Conservation (phyloP, 1,284 basidiomycete species). For the Peniophora sp. region DNA sequence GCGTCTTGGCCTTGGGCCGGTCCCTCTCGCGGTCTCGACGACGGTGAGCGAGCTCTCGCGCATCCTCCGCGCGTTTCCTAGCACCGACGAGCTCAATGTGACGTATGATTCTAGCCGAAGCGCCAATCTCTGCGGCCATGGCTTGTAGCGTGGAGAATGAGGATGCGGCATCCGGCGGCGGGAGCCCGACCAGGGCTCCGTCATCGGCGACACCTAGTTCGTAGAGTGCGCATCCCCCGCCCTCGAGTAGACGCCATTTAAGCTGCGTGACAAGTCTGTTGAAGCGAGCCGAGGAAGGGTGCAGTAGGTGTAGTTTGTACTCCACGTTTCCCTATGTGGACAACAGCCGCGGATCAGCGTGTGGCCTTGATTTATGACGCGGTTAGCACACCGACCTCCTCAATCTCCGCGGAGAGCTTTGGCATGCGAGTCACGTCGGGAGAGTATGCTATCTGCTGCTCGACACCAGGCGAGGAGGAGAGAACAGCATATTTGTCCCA, state of each 20-base stretch:
- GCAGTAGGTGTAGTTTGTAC: constrained; percentile 77
- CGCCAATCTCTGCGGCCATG: constrained; percentile 91
- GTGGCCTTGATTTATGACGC: constrained; percentile 6
- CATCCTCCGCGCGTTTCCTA: constrained; percentile 3
- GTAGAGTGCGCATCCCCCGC: constrained; percentile 87
- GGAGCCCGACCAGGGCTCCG: constrained; percentile 77
- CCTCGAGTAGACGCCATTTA: constrained; percentile 90
- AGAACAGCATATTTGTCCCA: constrained; percentile 60
- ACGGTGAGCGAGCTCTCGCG: constrained; percentile 23
- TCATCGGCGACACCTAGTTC: constrained; percentile 87
- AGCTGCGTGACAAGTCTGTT: constrained; percentile 84
- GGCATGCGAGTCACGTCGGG: constrained; percentile 27
- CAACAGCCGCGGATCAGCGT: constrained; percentile 1
- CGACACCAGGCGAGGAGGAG: constrained; percentile 35
- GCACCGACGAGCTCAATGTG: constrained; percentile 57
- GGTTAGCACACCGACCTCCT: constrained; percentile 32
- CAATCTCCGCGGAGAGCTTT: constrained; percentile 65
- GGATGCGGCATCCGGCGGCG: constrained; percentile 66
- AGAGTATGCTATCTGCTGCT: constrained; percentile 22
- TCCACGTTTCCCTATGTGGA: constrained; percentile 64
- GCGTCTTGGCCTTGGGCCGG: neutral
- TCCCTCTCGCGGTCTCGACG: constrained; percentile 16
- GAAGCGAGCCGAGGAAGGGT: constrained; percentile 65
- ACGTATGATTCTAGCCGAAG: constrained; percentile 80
- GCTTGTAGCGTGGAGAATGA: constrained; percentile 78